These are phyloP conservation scores for Drechslera avenae DNA, from an alignment of 2,329 filamentous ascomycete genomes.

Conservation along the genomic window DNA sequence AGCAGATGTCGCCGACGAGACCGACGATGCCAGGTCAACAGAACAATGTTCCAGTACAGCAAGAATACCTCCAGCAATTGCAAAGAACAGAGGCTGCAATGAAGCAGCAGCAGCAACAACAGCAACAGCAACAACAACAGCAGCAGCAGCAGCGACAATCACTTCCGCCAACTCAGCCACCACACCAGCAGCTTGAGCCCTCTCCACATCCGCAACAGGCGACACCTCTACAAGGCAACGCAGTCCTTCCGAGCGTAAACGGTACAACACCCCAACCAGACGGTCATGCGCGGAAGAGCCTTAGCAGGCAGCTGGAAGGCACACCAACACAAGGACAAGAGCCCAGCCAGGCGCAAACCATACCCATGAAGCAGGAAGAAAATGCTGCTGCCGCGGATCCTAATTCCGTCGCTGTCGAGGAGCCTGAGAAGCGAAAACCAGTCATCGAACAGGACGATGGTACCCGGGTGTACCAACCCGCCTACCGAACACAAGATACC, in stretches of 20 bases:
- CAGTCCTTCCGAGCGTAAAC: slow-evolving; percentile 53
- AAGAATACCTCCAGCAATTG: slow-evolving; percentile 52
- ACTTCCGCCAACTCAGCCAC: slow-evolving; percentile 48
- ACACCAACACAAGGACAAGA: slow-evolving; percentile 42
- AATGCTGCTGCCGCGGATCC: slow-evolving; percentile 24
- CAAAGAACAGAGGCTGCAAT: slow-evolving; percentile 48
- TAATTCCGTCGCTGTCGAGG: slow-evolving; percentile 17
- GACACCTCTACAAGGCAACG: slow-evolving; percentile 54
- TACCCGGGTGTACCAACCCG: slow-evolving; percentile 37
- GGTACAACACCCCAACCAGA: slow-evolving; percentile 55
- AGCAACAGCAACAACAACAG: slow-evolving; percentile 47
- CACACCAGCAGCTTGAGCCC: slow-evolving; percentile 25
- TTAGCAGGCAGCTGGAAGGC: slow-evolving; percentile 45
- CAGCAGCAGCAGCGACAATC: slow-evolving; percentile 38
- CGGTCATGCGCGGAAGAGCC: slow-evolving; percentile 41
- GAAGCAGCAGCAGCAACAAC: slow-evolving; percentile 42
- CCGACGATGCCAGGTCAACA: slow-evolving; percentile 35
- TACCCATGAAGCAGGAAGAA: slow-evolving; percentile 39
- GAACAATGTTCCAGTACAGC: slow-evolving; percentile 57
- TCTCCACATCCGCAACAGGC: slow-evolving; percentile 35
- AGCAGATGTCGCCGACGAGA: slow-evolving; percentile 46
- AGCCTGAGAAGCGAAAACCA: slow-evolving; percentile 30
- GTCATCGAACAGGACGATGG: slow-evolving; percentile 37
- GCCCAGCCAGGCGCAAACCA: slow-evolving; percentile 32
- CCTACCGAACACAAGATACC: slow-evolving; percentile 32